Percentiles rank a stretch among this genome's conserved stretches.
These are phyloP conservation scores for Schwanniomyces yamadae DNA, from an alignment of 805 yeast species.

Conservation along the genomic window DNA sequence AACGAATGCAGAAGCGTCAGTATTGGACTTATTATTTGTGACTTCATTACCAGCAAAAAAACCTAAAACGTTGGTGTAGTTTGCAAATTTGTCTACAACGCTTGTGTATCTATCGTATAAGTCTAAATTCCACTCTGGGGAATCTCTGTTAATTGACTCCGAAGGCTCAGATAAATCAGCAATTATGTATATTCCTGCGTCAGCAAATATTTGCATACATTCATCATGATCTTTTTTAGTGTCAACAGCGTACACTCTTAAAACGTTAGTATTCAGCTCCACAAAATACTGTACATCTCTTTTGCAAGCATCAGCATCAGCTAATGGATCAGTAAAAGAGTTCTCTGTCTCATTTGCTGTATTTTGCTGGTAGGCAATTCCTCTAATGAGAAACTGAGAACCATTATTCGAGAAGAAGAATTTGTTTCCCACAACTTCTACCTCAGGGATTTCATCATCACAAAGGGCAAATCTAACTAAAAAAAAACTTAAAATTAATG, in stretches of 20 bases:
- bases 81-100: slow-evolving; percentile 77
- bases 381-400: slow-evolving; percentile 43
- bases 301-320: slow-evolving; percentile 40
- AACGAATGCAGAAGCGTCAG: slow-evolving; percentile 89
- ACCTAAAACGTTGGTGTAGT: slow-evolving; percentile 81
- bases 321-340: slow-evolving; percentile 38
- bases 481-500: slow-evolving; percentile 6
- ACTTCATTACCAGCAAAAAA: slow-evolving; percentile 99
- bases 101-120: slow-evolving; percentile 74
- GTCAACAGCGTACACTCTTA: slow-evolving; percentile 44
- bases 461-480: slow-evolving; percentile 3
- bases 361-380: slow-evolving; percentile 46
- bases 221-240: slow-evolving; percentile 36
- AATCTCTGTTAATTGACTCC: slow-evolving; percentile 69
- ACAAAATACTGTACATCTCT: slow-evolving; percentile 41
- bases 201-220: slow-evolving; percentile 44
- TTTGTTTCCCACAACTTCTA: slow-evolving; percentile 44
- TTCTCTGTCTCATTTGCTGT: slow-evolving; percentile 25
- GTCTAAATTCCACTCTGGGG: slow-evolving; percentile 74
- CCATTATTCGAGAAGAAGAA: slow-evolving; percentile 43
- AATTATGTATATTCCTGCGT: slow-evolving; percentile 45
- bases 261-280: slow-evolving; percentile 39
- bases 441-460: slow-evolving; percentile 22
- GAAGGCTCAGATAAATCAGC: slow-evolving; percentile 66
- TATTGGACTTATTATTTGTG: slow-evolving; percentile 75